These are phyloP conservation scores for Picochlorum sp. DNA, from an alignment of 139 green algal species.

Conservation along the genomic window DNA sequence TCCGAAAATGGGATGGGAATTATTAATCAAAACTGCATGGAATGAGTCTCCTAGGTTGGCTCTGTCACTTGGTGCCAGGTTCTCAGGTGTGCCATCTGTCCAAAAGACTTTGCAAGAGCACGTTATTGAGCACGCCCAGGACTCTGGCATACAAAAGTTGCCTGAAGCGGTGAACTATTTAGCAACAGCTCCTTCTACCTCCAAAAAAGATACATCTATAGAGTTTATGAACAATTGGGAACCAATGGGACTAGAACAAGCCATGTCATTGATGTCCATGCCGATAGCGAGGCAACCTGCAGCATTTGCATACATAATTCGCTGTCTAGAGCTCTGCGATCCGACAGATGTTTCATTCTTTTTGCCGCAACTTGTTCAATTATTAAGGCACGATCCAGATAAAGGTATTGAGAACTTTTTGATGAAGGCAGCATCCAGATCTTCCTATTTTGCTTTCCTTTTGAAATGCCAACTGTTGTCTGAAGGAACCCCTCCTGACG, in stretches of 20 bases:
- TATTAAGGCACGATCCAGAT: conserved; percentile 44
- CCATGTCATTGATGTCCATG: conserved; percentile 51
- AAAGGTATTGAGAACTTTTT: conserved; percentile 54
- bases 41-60: conserved; percentile 52
- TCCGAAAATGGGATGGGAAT: conserved; percentile 19
- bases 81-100: conserved; percentile 11
- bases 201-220: conserved; percentile 3
- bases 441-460: conserved; percentile 74
- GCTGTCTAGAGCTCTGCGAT: conserved; percentile 26
- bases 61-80: conserved; percentile 30
- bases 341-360: conserved; percentile 71
- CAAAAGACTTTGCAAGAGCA: conserved; percentile 28
- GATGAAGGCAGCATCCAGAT: conserved; percentile 43
- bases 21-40: conserved; percentile 40
- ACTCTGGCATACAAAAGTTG: conserved; percentile 35
- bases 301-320: conserved; percentile 36
- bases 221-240: conserved; percentile 42
- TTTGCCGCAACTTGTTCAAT: conserved; percentile 89
- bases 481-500: conserved; percentile 64
- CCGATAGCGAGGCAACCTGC: conserved; percentile 20
- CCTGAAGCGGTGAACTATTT: conserved; percentile 47
- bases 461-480: conserved; percentile 78
- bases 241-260: conserved; percentile 40
- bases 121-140: conserved; percentile 29
- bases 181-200: conserved; percentile 22